phyloP scores from a whole-genome alignment of 495 filamentous ascomycete genomes.

The Penicillium dipodomyicola region DNA sequence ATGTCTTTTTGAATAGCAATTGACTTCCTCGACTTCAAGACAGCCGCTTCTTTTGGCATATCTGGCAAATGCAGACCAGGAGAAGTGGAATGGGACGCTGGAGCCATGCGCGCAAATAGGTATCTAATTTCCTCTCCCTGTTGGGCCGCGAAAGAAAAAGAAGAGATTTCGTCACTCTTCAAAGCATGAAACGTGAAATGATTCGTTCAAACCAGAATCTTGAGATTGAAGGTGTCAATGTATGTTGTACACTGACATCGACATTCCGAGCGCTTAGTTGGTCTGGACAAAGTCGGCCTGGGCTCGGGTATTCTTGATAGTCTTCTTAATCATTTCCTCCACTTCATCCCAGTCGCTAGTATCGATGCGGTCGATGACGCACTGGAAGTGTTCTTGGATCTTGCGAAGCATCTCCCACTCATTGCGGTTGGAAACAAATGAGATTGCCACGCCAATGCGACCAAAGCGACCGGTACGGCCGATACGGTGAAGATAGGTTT shows the following conservation, averaged over 20 bases:
- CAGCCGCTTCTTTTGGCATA: not conserved
- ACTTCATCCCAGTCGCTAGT: slow-evolving; percentile 81
- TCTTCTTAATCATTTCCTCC: slow-evolving; percentile 74
- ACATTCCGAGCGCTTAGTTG: slow-evolving; percentile 8
- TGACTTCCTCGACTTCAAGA: not conserved
- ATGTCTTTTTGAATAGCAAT: not conserved
- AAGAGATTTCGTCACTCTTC: slow-evolving; percentile 32
- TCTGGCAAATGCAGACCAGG: not conserved
- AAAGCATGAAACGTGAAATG: slow-evolving; percentile 24
- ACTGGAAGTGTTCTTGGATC: slow-evolving; percentile 71
- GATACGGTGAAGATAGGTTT: slow-evolving; percentile 98
- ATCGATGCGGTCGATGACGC: slow-evolving; percentile 56
- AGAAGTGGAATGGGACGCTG: slow-evolving; percentile 4
- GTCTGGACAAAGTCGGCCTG: slow-evolving; percentile 50
- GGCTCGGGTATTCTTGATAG: slow-evolving; percentile 78
- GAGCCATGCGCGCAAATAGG: slow-evolving; percentile 24
- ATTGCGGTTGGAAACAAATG: slow-evolving; percentile 77
- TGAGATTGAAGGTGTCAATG: not conserved
- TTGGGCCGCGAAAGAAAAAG: slow-evolving; percentile 22
- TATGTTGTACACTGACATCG: not conserved
- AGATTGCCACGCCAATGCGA: slow-evolving; percentile 92
- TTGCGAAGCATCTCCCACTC: slow-evolving; percentile 71
- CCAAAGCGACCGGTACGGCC: slow-evolving; percentile 96
- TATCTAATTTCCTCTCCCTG: slow-evolving; percentile 31
- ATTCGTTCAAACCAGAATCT: not conserved